These are phyloP conservation scores for Stagonosporopsis tanaceti DNA, from an alignment of 2,329 filamentous ascomycete genomes.

Conservation along the genomic window DNA sequence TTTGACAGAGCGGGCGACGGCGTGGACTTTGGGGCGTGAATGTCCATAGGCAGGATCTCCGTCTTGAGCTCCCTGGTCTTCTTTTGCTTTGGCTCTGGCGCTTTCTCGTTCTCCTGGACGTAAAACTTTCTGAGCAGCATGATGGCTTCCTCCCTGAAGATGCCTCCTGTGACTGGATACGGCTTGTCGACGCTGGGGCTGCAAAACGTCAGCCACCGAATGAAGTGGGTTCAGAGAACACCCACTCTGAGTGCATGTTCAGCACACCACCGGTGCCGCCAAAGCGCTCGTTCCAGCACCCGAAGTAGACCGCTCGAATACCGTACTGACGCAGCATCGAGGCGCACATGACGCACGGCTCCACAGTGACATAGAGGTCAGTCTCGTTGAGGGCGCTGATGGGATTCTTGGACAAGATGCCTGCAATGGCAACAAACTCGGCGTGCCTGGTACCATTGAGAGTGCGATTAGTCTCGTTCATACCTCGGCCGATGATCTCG, in stretches of 20 bases:
- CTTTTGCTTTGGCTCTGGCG: constrained; percentile 70
- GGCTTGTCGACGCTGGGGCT: constrained; percentile 75
- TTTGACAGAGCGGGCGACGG: constrained; percentile 28
- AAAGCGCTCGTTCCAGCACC: constrained; percentile 95
- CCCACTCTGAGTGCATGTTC: constrained; percentile 76
- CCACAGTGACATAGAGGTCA: constrained; percentile 93
- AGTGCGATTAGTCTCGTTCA: constrained; percentile 84
- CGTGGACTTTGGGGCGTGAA: constrained; percentile 47
- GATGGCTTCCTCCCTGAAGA: constrained; percentile 91
- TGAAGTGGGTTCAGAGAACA: background rate
- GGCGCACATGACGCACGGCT: constrained; percentile 99
- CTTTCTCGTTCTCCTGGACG: constrained; percentile 94
- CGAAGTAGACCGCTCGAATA: constrained; percentile 91
- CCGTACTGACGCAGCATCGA: constrained; percentile 87
- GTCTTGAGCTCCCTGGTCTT: constrained; percentile 70
- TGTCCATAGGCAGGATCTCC: constrained; percentile 60
- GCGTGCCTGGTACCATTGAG: constrained; percentile 83
- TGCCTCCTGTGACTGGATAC: constrained; percentile 84
- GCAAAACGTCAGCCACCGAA: constrained; percentile 36
- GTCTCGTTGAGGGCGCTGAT: constrained; percentile 74
- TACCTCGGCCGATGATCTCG: constrained; percentile 83
- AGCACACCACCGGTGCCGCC: constrained; percentile 95
- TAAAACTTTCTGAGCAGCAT: constrained; percentile 93
- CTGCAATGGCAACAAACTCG: constrained; percentile 85
- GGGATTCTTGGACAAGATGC: constrained; percentile 70